Percentiles rank a stretch among this genome's conserved stretches.
phyloP scores from a whole-genome alignment of 2,329 filamentous ascomycete species.

The Hymenoscyphus scutula region DNA sequence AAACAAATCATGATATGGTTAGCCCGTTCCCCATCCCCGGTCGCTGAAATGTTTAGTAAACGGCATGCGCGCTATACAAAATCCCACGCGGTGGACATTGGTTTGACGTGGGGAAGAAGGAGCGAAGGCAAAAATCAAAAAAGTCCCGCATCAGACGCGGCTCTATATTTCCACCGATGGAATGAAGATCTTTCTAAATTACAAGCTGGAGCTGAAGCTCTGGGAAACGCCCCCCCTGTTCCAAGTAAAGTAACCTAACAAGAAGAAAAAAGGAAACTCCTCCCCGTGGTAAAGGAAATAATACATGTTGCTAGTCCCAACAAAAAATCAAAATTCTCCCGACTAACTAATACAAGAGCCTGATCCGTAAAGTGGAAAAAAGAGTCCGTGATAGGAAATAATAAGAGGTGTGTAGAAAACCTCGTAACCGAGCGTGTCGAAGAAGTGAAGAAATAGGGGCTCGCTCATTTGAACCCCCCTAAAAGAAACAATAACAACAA shows the following conservation, averaged over 20 bases:
- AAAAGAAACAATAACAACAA: background rate
- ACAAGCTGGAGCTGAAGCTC: conserved; percentile 14
- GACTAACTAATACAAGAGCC: background rate
- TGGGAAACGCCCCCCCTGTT: background rate
- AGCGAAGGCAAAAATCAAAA: background rate
- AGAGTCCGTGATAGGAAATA: too few relatives aligned
- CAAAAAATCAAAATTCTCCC: background rate
- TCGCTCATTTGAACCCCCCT: background rate
- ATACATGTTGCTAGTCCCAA: background rate
- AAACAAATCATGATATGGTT: too few relatives aligned
- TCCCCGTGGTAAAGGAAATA: background rate
- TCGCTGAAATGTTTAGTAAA: background rate
- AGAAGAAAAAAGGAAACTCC: background rate
- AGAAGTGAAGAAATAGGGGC: background rate
- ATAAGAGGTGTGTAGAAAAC: background rate
- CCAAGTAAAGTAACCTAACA: background rate
- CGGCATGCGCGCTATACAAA: background rate
- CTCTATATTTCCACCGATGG: conserved; percentile 3
- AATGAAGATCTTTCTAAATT: conserved; percentile 11
- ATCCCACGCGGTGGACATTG: background rate
- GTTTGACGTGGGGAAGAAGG: background rate
- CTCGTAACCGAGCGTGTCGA: background rate
- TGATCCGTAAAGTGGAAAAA: background rate
- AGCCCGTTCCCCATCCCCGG: too few relatives aligned
- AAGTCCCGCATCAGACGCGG: background rate